Evolutionary conservation across 2,329 filamentous ascomycete genomes (phyloP).

Genomic region (Calycina marina): DNA sequence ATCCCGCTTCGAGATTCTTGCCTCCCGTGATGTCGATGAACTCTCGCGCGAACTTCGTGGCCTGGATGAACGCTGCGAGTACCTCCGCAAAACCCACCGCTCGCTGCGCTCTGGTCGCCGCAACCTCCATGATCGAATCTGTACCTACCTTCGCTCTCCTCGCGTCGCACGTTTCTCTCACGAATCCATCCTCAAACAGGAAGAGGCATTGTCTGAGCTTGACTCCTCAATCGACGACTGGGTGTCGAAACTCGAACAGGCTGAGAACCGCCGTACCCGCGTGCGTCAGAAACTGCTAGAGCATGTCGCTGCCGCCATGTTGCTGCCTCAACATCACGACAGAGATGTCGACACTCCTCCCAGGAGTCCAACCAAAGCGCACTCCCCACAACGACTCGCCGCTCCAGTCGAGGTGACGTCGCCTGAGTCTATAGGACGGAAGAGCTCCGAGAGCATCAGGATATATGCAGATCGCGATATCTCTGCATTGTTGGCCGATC

Average conservation of each 20-base stretch:
- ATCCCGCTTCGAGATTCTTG: constrained; percentile 49
- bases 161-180: constrained; percentile 57
- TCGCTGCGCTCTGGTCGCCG: constrained; percentile 62
- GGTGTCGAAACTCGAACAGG: constrained; percentile 65
- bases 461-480: constrained; percentile 55
- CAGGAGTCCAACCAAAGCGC: constrained; percentile 30
- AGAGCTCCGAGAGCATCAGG: constrained; percentile 47
- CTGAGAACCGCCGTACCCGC: constrained; percentile 61
- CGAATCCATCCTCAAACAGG: constrained; percentile 64
- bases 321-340: constrained; percentile 19
- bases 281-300: constrained; percentile 70
- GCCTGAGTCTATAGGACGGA: constrained; percentile 18
- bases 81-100: constrained; percentile 62
- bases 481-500: constrained; percentile 50
- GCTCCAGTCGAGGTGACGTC: constrained; percentile 12
- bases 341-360: constrained; percentile 13
- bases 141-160: constrained; percentile 59
- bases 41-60: constrained; percentile 59
- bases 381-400: constrained; percentile 13
- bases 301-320: constrained; percentile 60
- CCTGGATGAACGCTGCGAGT: constrained; percentile 66
- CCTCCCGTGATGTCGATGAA: constrained; percentile 44
- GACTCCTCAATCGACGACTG: constrained; percentile 70
- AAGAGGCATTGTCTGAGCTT: constrained; percentile 63
- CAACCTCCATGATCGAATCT: constrained; percentile 63